Evolutionary conservation across 345 rosid species (phyloP), one percentile per base, ranked within the genome.

Genomic region (Microthlaspi erraticum): DNA sequence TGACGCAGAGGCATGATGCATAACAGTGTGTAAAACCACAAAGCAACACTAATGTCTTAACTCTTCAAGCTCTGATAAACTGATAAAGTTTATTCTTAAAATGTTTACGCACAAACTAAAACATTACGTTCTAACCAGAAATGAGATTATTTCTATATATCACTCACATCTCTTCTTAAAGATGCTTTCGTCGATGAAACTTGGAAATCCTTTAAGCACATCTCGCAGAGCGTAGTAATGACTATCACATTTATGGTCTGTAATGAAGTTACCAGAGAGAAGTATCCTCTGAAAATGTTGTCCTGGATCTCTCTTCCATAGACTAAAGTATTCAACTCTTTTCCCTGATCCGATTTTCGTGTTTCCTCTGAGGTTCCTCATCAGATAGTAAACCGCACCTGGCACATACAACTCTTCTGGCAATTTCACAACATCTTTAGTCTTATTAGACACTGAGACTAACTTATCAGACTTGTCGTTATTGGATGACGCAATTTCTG

Each of bases 211-310:
- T 84, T 94, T 94, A 18, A 88, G 86, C 14, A 89, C 96, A 69
- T 94, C 99, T 75, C 99, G 71, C 9, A 94, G 72, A 1, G 97
- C 98, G 4, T 79, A 84, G 80, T 84, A 86, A 77, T 94, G 99
- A 81, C 87, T 87, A 71, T 88, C 98, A 33, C 98, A 94, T 78
- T 83, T 88, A 72, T 94, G 99, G 67, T 92, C 97, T 7, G 90
- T 84, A 62, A 91, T 83, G 71, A 94, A 70, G 80, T 89, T 91
- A 80, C 86, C 81, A 3, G 98, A 83, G 34, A 94, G 88, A 66
- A 92, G 77, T 76, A 94, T 94, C 77, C 84, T 84, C 81, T 87
- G 96, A 74, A 88, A 88, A 78, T 94, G 98, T 68, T 88, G 89
- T 59, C 88, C 92, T 11, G 92, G 90, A 76, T 81, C 79, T 79